phyloP scores from a whole-genome alignment of 495 filamentous ascomycete species.

The Daldinia vernicosa region DNA sequence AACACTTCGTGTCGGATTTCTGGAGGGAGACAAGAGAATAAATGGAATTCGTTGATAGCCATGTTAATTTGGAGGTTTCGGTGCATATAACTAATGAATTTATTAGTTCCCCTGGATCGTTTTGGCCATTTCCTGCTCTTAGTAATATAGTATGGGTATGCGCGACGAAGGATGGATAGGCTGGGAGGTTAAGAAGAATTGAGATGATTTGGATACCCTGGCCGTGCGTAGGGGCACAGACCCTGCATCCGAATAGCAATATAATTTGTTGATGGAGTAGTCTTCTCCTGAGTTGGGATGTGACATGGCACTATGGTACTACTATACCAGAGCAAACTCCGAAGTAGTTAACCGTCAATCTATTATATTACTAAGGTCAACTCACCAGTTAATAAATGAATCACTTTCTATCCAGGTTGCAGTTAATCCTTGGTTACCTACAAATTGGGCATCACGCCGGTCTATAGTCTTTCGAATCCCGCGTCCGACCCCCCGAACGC shows the following conservation, averaged over 20 bases:
- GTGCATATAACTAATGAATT: not conserved
- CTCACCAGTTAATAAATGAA: no score
- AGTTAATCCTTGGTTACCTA: no score
- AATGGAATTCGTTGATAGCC: slow-evolving; percentile 2
- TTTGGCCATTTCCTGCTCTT: not conserved
- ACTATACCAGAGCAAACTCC: no score
- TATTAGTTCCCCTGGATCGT: not conserved
- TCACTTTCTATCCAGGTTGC: no score
- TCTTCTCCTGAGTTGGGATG: no score
- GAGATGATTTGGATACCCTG: not conserved
- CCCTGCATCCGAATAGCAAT: not conserved
- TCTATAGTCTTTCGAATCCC: not conserved
- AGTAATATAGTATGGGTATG: not conserved
- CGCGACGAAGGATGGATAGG: not conserved
- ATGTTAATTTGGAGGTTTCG: not conserved
- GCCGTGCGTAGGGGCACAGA: not conserved
- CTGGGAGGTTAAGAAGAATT: not conserved
- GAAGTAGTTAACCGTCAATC: no score
- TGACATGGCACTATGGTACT: no score
- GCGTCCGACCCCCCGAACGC: not conserved
- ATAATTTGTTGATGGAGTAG: no score
- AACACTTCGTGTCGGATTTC: slow-evolving; percentile 24
- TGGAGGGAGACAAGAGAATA: slow-evolving; percentile 16
- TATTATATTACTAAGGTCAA: no score
- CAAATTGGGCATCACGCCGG: not conserved